A percentile compares a stretch with the other conserved stretches of the same genome.
Conservation (phyloP, 169 alveolate species). For the Toxoplasma gondii region DNA sequence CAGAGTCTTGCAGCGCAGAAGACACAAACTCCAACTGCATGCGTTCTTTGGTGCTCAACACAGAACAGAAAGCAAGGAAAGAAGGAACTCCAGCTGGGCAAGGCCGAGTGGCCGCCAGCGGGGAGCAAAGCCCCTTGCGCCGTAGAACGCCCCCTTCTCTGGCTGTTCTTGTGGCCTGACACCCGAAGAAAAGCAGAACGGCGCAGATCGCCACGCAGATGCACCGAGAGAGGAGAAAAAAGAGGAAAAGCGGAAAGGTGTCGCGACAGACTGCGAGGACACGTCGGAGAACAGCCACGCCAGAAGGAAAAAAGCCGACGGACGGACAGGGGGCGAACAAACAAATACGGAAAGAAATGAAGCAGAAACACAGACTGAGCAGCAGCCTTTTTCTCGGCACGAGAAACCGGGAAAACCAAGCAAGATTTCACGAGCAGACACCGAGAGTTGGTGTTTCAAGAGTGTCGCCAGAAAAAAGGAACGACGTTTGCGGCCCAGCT, state of each 20-base stretch:
- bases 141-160: not conserved
- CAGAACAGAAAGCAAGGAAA: not conserved
- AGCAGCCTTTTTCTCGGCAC: too few species aligned
- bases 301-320: not conserved
- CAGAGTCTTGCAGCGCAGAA: too few species aligned
- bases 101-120: not conserved
- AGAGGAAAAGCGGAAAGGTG: not conserved
- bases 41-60: too few species aligned
- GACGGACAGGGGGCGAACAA: not conserved
- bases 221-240: not conserved
- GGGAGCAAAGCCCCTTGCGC: not conserved
- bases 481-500: not conserved
- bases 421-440: not conserved
- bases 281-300: not conserved
- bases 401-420: too few species aligned
- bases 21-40: too few species aligned
- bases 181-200: not conserved
- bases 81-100: not conserved
- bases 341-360: too few species aligned
- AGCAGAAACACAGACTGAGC: too few species aligned
- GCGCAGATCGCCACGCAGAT: conserved; percentile 17
- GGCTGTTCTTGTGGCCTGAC: not conserved
- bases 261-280: not conserved
- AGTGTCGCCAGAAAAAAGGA: not conserved
- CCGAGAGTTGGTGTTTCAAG: not conserved